phyloP scores from a whole-genome alignment of 192 early-diverging fungal genomes.

The Umbelopsis vinacea region DNA sequence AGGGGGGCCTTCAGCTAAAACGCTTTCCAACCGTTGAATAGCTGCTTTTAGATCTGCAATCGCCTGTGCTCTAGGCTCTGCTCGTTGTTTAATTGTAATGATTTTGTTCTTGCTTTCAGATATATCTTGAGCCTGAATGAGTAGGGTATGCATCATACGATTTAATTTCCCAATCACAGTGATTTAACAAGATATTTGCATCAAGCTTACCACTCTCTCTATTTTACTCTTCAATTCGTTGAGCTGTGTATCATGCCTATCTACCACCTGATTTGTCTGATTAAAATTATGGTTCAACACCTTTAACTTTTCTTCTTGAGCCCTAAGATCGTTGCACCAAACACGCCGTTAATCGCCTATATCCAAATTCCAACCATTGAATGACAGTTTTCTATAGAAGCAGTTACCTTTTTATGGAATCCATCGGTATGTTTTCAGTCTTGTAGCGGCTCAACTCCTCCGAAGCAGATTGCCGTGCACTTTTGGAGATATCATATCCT shows the following conservation, averaged over 20 bases:
- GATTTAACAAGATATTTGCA: not conserved
- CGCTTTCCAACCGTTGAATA: conserved; percentile 36
- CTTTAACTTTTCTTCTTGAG: not conserved
- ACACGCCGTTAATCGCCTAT: not conserved
- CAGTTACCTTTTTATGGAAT: not conserved
- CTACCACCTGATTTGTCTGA: not conserved
- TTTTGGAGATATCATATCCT: conserved; percentile 44
- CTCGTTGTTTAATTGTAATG: conserved; percentile 38
- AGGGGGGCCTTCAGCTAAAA: conserved; percentile 30
- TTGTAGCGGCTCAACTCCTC: conserved; percentile 32
- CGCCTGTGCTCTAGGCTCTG: conserved; percentile 32
- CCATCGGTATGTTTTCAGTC: conserved; percentile 44
- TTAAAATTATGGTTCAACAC: not conserved
- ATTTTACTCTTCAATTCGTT: conserved; percentile 38
- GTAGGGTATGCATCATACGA: too few species aligned
- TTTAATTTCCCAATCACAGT: too few species aligned
- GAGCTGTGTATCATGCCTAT: conserved; percentile 22
- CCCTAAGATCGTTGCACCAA: not conserved
- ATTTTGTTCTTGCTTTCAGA: conserved; percentile 38
- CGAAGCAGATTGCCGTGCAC: not conserved
- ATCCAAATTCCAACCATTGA: not conserved
- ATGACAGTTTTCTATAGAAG: not conserved
- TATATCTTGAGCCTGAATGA: conserved; percentile 6
- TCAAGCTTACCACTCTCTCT: conserved; percentile 29
- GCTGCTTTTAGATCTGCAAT: conserved; percentile 39